phyloP scores from a whole-genome alignment of 768 basidiomycete genomes.

The Russula emetica region DNA sequence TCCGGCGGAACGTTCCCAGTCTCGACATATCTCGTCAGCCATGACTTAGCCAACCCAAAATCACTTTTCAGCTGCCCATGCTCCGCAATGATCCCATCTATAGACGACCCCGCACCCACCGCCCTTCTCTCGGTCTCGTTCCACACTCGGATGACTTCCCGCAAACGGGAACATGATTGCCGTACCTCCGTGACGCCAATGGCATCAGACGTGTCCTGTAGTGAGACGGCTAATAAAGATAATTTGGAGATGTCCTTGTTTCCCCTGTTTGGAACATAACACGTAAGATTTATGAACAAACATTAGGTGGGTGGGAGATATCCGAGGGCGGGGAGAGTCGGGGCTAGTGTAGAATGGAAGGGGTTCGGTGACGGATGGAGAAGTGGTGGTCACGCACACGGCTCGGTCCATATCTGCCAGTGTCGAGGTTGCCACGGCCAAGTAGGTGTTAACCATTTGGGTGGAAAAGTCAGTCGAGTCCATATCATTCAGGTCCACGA shows the following conservation, averaged over 20 bases:
- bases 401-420: slow-evolving; percentile 15
- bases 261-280: not conserved
- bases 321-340: not conserved
- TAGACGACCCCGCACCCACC: not conserved
- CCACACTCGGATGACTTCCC: slow-evolving; percentile 4
- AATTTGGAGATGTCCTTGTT: slow-evolving; percentile 5
- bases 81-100: slow-evolving; percentile 8
- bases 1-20: slow-evolving; percentile 16
- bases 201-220: slow-evolving; percentile 19
- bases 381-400: slow-evolving; percentile 8
- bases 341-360: not conserved
- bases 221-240: slow-evolving; percentile 8
- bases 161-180: slow-evolving; percentile 11
- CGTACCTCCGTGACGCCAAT: slow-evolving; percentile 13
- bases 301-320: too few species aligned
- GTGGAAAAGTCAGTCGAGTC: slow-evolving; percentile 23
- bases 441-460: slow-evolving; percentile 17
- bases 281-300: not conserved
- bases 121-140: not conserved
- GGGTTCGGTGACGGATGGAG: not conserved
- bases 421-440: slow-evolving; percentile 12
- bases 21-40: slow-evolving; percentile 15
- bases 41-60: slow-evolving; percentile 6
- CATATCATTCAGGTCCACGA: slow-evolving; percentile 11
- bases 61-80: not conserved